phyloP scores from a whole-genome alignment of 2,329 filamentous ascomycete genomes.

The Stachybotrys echinatus region DNA sequence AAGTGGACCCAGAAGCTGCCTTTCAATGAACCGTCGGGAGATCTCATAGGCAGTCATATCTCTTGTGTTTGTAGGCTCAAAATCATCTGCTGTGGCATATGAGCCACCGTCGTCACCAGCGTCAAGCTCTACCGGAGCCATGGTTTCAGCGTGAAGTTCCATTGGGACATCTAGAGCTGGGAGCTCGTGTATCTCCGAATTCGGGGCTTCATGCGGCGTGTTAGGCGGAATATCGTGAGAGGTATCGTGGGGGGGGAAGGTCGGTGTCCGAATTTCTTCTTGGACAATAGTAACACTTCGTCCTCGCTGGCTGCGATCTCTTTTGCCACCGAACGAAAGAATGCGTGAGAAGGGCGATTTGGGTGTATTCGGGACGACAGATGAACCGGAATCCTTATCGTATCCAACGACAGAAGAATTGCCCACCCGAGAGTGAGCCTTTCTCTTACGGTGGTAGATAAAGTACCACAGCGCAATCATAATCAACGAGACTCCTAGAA shows the following conservation, averaged over 20 bases:
- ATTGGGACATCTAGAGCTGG: constrained; percentile 39
- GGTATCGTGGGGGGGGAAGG: too few species aligned
- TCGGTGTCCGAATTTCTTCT: neutral
- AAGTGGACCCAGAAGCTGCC: constrained; percentile 44
- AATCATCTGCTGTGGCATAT: constrained; percentile 31
- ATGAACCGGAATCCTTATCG: constrained; percentile 30
- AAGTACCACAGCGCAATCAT: constrained; percentile 23
- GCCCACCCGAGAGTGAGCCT: constrained; percentile 1
- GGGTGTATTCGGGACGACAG: constrained; percentile 19
- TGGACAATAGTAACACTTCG: neutral
- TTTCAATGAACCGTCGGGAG: constrained; percentile 44
- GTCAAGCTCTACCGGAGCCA: constrained; percentile 40
- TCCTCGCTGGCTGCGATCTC: constrained; percentile 9
- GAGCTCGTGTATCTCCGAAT: constrained; percentile 48
- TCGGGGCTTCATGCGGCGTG: constrained; percentile 26
- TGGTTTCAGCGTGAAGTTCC: constrained; percentile 39
- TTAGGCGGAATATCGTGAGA: constrained; percentile 6
- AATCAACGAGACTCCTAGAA: constrained; percentile 23
- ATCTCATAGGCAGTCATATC: constrained; percentile 44
- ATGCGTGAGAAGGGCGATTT: constrained; percentile 17
- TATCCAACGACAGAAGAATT: constrained; percentile 13
- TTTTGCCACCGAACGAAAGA: constrained; percentile 25
- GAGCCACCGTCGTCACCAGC: constrained; percentile 31
- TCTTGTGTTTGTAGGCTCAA: constrained; percentile 33
- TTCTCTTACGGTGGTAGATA: constrained; percentile 25